Evolutionary conservation across 176 grass and related monocot species (phyloP), one percentile per base, ranked within the genome.

Genomic region (Lolium multiflorum): DNA sequence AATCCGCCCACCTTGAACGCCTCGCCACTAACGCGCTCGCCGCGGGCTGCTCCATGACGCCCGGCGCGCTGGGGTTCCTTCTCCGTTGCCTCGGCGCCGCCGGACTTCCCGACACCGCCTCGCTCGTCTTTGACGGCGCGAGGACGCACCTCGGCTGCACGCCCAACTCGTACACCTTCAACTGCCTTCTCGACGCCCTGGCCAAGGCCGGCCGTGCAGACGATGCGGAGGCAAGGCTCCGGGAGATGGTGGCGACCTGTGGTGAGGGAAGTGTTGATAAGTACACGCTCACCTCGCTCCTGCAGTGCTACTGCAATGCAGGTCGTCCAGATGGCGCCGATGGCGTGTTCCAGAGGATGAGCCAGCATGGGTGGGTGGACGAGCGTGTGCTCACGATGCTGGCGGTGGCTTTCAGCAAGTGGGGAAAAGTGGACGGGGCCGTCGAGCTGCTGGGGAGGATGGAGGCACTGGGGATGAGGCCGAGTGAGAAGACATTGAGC

Each of bases 101-200:
- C 8, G 76, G 79, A 37, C 90, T 96, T 20, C 58, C 93, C 0
- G 87, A 96, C 71, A 93, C 93, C 18, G 87, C 88, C 5, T 17
- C 28, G 3, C 74, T 63, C 9, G 84, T 92, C 31, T 98, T 98
- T 44, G 96, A 94, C 31, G 35, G 28, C 21, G 88, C 96, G 13
- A 74, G 73, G 20, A 37, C 57, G 6, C 17, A 76, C 46, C 87
- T 98, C 50, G 51, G 75, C 69, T 96, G 87, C 81, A 49, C 86
- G 13, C 96, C 93, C 13, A 96, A 98, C 74, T 76, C 89, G 8
- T 98, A 98, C 91, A 69, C 92, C 25, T 94, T 96, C 86, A 98
- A 91, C 31, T 98, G 96, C 81, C 88, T 96, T 73, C 84, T 98
- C 3, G 88, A 92, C 7, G 90, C 73, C 5, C 82, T 98, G 43